These are phyloP conservation scores for Orobanche coerulescens DNA, from an alignment of 257 asterid genomes.

Conservation along the genomic window DNA sequence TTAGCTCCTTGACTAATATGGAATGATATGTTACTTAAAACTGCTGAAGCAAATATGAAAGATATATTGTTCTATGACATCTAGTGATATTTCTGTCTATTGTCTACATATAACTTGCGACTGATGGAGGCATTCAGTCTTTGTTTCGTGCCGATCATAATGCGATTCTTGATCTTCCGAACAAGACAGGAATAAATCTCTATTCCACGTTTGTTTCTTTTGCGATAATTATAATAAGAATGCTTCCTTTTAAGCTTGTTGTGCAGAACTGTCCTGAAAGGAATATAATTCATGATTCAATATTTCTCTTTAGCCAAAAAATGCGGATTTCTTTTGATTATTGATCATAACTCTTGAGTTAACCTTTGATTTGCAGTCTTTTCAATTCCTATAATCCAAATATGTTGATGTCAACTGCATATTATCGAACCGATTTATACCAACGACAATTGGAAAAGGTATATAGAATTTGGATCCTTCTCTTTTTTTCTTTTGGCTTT, in stretches of 20 bases:
- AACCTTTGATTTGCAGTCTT: slow-evolving; percentile 52
- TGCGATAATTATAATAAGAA: background rate
- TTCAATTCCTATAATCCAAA: slow-evolving; percentile 78
- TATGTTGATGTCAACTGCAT: slow-evolving; percentile 80
- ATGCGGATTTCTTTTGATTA: background rate
- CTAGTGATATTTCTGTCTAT: background rate
- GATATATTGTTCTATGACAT: background rate
- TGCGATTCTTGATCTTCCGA: slow-evolving; percentile 4
- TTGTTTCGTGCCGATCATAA: background rate
- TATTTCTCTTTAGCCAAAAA: background rate
- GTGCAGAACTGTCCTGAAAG: slow-evolving; percentile 1
- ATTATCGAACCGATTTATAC: slow-evolving; percentile 74
- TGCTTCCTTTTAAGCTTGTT: slow-evolving; percentile 16
- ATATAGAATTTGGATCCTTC: slow-evolving; percentile 20
- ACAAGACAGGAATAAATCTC: background rate
- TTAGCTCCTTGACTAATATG: background rate
- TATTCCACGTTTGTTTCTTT: background rate
- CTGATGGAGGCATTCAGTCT: background rate
- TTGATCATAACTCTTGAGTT: slow-evolving; percentile 14
- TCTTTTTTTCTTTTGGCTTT: slow-evolving; percentile 17
- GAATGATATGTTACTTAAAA: background rate
- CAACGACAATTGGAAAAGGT: slow-evolving; percentile 69
- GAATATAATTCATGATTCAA: slow-evolving; percentile 8
- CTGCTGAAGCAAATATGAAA: slow-evolving; percentile 10
- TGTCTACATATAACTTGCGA: background rate